Evolutionary conservation across 371 early-diverging fungal genomes (phyloP).

Genomic region (Polyrhizophydium stewartii): DNA sequence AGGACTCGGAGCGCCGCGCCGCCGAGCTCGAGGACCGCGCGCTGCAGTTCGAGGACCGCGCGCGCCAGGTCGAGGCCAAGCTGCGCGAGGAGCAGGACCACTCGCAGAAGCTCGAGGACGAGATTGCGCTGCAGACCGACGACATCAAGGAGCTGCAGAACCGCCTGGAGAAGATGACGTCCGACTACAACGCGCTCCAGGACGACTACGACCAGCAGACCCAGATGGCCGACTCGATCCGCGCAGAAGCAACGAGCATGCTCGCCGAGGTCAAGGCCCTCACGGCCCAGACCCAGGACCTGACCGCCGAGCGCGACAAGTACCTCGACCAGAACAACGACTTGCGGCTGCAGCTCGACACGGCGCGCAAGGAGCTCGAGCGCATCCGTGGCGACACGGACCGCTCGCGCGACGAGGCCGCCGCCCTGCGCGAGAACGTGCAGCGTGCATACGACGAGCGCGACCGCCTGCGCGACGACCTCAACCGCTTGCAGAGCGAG

Average conservation of each 20-base stretch:
- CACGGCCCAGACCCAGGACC: constrained; percentile 57
- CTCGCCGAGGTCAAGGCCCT: constrained; percentile 65
- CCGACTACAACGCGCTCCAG: constrained; percentile 58
- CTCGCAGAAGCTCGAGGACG: neutral
- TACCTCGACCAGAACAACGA: neutral
- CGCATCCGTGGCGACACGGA: neutral
- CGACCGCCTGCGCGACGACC: neutral
- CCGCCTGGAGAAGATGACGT: constrained; percentile 7
- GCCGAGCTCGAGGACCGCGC: neutral
- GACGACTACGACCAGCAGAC: constrained; percentile 71
- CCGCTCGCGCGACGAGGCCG: neutral
- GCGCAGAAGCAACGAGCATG: constrained; percentile 66
- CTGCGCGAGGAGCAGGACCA: neutral
- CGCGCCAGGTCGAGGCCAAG: neutral
- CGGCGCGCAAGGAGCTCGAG: neutral
- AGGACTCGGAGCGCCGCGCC: neutral
- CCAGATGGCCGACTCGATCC: constrained; percentile 68
- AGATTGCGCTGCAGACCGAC: neutral
- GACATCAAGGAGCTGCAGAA: neutral
- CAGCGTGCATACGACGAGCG: neutral
- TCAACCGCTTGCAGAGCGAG: neutral
- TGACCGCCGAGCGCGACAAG: constrained; percentile 15
- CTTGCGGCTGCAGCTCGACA: neutral
- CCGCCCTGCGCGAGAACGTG: neutral
- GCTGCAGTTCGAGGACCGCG: neutral